Percentiles rank a stretch among this genome's conserved stretches.
phyloP scores from a whole-genome alignment of 495 filamentous ascomycete genomes.

The Melanomma pulvis-pyrius region DNA sequence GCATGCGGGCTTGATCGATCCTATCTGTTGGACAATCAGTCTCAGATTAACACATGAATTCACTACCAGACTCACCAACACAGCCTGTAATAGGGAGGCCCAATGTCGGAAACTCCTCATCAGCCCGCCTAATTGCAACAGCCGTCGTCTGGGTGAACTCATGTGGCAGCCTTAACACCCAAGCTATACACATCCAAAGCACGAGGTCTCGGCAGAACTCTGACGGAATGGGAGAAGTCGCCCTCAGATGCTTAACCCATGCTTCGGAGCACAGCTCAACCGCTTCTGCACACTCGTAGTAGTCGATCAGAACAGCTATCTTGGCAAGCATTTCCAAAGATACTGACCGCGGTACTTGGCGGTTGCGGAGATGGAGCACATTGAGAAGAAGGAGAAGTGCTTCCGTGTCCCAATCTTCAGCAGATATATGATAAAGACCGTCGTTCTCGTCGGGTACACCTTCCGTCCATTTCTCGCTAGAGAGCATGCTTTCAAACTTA shows the following conservation, averaged over 20 bases:
- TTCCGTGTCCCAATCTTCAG: slow-evolving; percentile 47
- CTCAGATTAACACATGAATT: neutral
- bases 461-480: slow-evolving; percentile 45
- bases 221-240: slow-evolving; percentile 10
- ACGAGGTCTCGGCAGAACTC: slow-evolving; percentile 42
- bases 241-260: slow-evolving; percentile 48
- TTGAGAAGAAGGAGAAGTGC: slow-evolving; percentile 55
- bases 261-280: slow-evolving; percentile 49
- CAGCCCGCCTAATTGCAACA: slow-evolving; percentile 9
- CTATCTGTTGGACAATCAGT: neutral
- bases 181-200: slow-evolving; percentile 49
- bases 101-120: slow-evolving; percentile 8
- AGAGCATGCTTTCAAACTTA: slow-evolving; percentile 48
- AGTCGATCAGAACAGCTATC: slow-evolving; percentile 56
- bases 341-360: slow-evolving; percentile 48
- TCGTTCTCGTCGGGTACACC: slow-evolving; percentile 41
- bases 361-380: slow-evolving; percentile 53
- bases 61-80: neutral
- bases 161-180: slow-evolving; percentile 40
- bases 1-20: neutral
- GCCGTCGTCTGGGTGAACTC: slow-evolving; percentile 14
- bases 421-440: slow-evolving; percentile 50
- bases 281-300: slow-evolving; percentile 53
- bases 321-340: slow-evolving; percentile 53
- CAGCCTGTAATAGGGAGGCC: slow-evolving; percentile 16